A percentile compares a stretch with the other conserved stretches of the same genome.
Conservation (phyloP, 768 basidiomycete genomes). For the Myochromella boudieri region DNA sequence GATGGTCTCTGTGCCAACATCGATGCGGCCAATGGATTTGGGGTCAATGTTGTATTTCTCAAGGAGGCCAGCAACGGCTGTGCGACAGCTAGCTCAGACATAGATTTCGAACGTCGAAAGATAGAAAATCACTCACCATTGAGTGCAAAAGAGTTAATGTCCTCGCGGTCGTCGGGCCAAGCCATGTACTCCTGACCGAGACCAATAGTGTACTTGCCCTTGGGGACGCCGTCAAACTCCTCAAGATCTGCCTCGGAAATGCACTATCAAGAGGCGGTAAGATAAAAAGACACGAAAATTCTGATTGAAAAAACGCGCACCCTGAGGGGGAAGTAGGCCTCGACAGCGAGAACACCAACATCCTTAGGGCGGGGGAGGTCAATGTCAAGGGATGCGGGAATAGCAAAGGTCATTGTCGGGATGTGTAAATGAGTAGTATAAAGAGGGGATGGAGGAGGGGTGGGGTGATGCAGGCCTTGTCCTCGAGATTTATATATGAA, state of each 20-base stretch:
- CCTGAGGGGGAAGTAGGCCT: slow-evolving; percentile 92
- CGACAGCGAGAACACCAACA: slow-evolving; percentile 91
- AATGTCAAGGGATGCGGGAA: slow-evolving; percentile 30
- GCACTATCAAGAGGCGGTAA: slow-evolving; percentile 51
- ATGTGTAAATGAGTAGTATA: slow-evolving; percentile 12
- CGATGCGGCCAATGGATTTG: slow-evolving; percentile 93
- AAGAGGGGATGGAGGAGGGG: slow-evolving; percentile 12
- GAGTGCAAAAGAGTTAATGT: slow-evolving; percentile 97
- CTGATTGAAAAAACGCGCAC: slow-evolving; percentile 40
- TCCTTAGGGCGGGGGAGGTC: slow-evolving; percentile 76
- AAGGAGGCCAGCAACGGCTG: slow-evolving; percentile 87
- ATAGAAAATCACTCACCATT: slow-evolving; percentile 60
- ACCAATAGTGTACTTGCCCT: slow-evolving; percentile 99
- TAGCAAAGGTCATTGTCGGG: slow-evolving; percentile 40
- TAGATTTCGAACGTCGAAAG: neutral
- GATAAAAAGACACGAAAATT: slow-evolving; percentile 5
- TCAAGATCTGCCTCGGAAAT: slow-evolving; percentile 96
- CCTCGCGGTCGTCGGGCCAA: slow-evolving; percentile 97
- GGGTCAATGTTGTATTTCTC: slow-evolving; percentile 96
- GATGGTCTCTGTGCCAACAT: slow-evolving; percentile 98
- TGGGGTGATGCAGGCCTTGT: slow-evolving; percentile 12
- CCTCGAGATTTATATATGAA: slow-evolving; percentile 32
- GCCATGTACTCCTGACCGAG: slow-evolving; percentile 98
- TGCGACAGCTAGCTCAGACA: slow-evolving; percentile 6
- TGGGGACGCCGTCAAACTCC: slow-evolving; percentile 88